Evolutionary conservation across 1,139 yeast species (phyloP).

Genomic region (Debaryomyces coudertii): DNA sequence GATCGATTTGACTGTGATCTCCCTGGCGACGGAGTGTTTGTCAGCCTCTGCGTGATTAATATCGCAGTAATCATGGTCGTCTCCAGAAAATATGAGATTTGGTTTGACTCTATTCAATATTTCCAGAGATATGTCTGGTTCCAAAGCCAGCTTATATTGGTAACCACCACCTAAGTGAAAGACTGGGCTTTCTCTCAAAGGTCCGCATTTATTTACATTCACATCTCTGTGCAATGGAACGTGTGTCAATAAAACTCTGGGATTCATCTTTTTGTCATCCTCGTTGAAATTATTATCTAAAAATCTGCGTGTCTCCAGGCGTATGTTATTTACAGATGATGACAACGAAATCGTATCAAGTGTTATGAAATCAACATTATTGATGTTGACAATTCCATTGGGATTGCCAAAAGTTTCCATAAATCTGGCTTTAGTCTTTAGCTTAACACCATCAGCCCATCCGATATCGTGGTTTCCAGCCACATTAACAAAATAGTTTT

Average conservation of each 20-base stretch:
- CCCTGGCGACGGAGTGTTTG: slow-evolving; percentile 26
- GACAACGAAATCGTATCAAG: slow-evolving; percentile 51
- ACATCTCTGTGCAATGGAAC: slow-evolving; percentile 52
- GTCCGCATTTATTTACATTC: slow-evolving; percentile 41
- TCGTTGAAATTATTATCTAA: slow-evolving; percentile 23
- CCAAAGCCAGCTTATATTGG: slow-evolving; percentile 53
- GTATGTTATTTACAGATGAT: slow-evolving; percentile 32
- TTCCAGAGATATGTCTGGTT: slow-evolving; percentile 28
- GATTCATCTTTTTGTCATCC: slow-evolving; percentile 22
- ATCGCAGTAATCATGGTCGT: slow-evolving; percentile 62
- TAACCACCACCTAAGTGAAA: slow-evolving; percentile 42
- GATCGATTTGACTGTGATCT: slow-evolving; percentile 57
- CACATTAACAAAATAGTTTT: slow-evolving; percentile 36
- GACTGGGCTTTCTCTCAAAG: slow-evolving; percentile 39
- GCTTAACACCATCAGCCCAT: slow-evolving; percentile 50
- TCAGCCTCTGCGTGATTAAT: slow-evolving; percentile 34
- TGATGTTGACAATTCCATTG: slow-evolving; percentile 32
- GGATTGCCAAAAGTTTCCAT: slow-evolving; percentile 42
- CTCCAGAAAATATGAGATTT: slow-evolving; percentile 50
- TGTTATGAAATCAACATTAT: slow-evolving; percentile 49
- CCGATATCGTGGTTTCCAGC: slow-evolving; percentile 67
- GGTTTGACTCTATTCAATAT: slow-evolving; percentile 41
- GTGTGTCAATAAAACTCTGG: slow-evolving; percentile 48
- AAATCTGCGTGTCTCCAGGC: slow-evolving; percentile 33
- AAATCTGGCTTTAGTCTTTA: slow-evolving; percentile 42